Conservation (phyloP, 2,329 filamentous ascomycete genomes). For the Rhinocladiella similis region DNA sequence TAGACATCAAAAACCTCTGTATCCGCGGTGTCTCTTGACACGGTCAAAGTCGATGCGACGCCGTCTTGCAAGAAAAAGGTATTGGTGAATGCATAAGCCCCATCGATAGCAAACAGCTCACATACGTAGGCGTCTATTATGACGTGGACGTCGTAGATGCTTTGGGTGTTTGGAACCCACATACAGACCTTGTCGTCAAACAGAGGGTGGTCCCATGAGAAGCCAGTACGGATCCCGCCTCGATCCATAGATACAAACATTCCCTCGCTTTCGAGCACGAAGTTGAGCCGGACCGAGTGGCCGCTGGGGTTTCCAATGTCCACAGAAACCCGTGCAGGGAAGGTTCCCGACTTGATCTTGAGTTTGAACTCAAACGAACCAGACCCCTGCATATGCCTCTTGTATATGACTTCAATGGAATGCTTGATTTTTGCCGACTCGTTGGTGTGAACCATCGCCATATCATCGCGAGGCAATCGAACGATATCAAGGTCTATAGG, state of each 20-base stretch:
- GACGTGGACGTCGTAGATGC: not conserved
- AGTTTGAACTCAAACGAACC: constrained; percentile 4
- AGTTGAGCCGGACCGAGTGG: not conserved
- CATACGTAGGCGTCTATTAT: not conserved
- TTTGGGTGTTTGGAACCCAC: constrained; percentile 2
- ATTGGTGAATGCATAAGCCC: constrained; percentile 3
- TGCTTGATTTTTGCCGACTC: not conserved
- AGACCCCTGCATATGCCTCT: not conserved
- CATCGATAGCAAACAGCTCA: constrained; percentile 1
- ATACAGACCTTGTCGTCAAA: constrained; percentile 5
- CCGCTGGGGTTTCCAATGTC: constrained; percentile 3
- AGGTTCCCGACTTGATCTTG: not conserved
- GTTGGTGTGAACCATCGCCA: no score
- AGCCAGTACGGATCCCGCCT: not conserved
- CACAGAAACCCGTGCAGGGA: not conserved
- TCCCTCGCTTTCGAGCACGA: not conserved
- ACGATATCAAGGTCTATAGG: not conserved
- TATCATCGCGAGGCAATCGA: not conserved
- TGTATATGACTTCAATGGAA: not conserved
- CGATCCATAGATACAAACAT: constrained; percentile 1
- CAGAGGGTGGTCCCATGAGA: constrained; percentile 2
- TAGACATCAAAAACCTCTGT: not conserved
- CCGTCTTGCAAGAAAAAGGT: not conserved
- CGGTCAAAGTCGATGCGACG: not conserved
- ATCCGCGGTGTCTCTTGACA: not conserved